Evolutionary conservation across 805 yeast genomes (phyloP), one percentile per base, ranked within the genome.

Genomic region (Monosporozyma siamensis): DNA sequence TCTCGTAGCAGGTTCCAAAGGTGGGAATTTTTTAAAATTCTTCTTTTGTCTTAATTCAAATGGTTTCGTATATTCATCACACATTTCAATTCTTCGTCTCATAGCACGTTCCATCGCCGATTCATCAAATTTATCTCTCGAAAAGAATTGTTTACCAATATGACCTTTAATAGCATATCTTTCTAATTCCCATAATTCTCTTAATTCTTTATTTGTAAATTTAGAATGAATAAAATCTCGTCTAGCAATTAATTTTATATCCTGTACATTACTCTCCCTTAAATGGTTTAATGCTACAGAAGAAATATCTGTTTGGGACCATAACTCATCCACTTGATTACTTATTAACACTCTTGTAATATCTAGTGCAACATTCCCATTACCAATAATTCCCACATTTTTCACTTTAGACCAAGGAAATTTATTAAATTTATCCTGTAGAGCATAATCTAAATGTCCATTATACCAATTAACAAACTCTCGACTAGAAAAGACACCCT

Each of bases 401-500:
- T 74, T 72, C 3, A 80, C 79, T 24, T 71, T 64, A 2, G 71
- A 69, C 52, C 90, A 68, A n/a, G 78, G 78, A 4, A 86, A 82
- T 17, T 69, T 62, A 12, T 69, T 58, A 18, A 63, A 54, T 35
- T 66, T 65, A 37, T 67, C 67, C 24, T 40, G 39, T 5, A 39
- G 36, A 3, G 57, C 55, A 43, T 39, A 41, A 22, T 74, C 78
- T 0, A 96, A 95, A 51, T 80, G 82, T 0, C 95, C 95, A 55
- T 92, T 92, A 62, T 92, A 92, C 98, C 98, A 92, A 36, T 86
- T 92, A 21, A 92, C 97, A 66, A 92, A 83, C 44, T 79, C 76
- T 30, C 90, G 73, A 0, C 97, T 94, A 11, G 85, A 75, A 11
- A 84, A 67, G 0, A 90, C 89, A 6, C 84, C 92, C 0, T 72